Evolutionary conservation across 176 grass and related monocot genomes (phyloP), one percentile per base, ranked within the genome.

Genomic region (Avena insularis): DNA sequence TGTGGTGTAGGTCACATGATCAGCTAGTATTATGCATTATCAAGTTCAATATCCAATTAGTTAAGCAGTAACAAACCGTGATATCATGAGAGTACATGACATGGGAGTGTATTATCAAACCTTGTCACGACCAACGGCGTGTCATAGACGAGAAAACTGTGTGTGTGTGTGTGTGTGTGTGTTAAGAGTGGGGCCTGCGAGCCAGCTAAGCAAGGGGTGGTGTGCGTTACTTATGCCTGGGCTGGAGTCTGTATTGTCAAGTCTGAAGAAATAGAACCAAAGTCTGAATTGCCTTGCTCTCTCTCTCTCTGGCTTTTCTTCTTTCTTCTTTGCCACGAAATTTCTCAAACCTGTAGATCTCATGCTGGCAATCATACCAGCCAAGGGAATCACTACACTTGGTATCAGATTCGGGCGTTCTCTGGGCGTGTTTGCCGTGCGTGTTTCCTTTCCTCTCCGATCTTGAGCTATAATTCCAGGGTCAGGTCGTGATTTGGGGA

Each of bases 1-100:
- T 48, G 8, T 58, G 21, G 64, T 55, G 80, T 54, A 46, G 77
- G 16, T 64, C 31, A 55, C 78, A 90, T 70, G 63, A 81, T 75
- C 82, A 65, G 13, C 23, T 75, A 73, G 20, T 57, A 78, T 17
- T 60, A 19, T 71, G 12, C 11, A 61, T 55, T 54, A 15, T 62
- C 35, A 81, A 71, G 79, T 77, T 51, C 74, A 40, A 72, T 54
- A 8, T 48, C 7, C n/a, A 78, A 86, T 19, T 13, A 70, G 63
- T 79, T 72, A 82, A 83, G 31, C 16, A 90, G 65, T 23, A 70
- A 20, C 61, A 82, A 83, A 46, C 15, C 61, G 17, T 35, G 48
- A 27, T 35, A 70, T 67, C 6, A 79, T 58, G 67, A 29, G 67
- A 66, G 83, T 19, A 31, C 81, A 75, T 87, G 58, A 67, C 23